Base-by-base conservation (phyloP, 2,329 filamentous ascomycete genomes). In the Pseudogymnoascus sp. region DNA sequence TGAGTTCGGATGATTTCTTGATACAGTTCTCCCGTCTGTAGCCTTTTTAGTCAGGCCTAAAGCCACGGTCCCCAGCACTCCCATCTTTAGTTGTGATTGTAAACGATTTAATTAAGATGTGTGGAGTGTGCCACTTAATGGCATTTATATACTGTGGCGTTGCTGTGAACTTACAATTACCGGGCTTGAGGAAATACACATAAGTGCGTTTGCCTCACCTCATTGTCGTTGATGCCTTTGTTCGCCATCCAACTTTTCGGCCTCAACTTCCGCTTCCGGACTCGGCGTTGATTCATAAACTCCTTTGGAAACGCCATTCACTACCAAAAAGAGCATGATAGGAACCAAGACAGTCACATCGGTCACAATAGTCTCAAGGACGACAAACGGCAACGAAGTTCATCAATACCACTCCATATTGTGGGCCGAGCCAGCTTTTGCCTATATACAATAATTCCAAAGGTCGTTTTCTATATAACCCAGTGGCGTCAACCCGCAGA, bases 381-480 rank as follows among this genome's bases (percentile, higher is more conserved):
- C 6, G 14, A 15, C 30, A n/a, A 18, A 14, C 4, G 1, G 7
- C n/a, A 33, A 33, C 28, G 30, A 50, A 50, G n/a, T 33, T 53
- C n/a, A 33, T 33, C 14, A 53, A 53, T 53, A 53, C 47, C 47
- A 33, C 47, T 53, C 20, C 28, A 53, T 53, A 53, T 33, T 53
- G n/a, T 33, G 47, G 47, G 47, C 47, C n/a, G 47, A 18, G 47
- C 47, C 47, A 53, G 25, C 28, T 53, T 33, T 53, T 53, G 28
- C 47, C 25, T 53, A 53, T 53, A 53, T 53, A 53, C 47, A 53
- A 53, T 53, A 33, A 53, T 20, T 53, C 47, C 33, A 50, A 50
- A 53, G 47, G 28, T 33, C n/a, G 47, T 53, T 53, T 53, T 53
- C 47, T 53, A 53, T 53, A 53, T 53, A 53, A 18, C 25, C 47